These are phyloP conservation scores for Trichosanthes truncata DNA, from an alignment of 306 rosid species.

Conservation along the genomic window DNA sequence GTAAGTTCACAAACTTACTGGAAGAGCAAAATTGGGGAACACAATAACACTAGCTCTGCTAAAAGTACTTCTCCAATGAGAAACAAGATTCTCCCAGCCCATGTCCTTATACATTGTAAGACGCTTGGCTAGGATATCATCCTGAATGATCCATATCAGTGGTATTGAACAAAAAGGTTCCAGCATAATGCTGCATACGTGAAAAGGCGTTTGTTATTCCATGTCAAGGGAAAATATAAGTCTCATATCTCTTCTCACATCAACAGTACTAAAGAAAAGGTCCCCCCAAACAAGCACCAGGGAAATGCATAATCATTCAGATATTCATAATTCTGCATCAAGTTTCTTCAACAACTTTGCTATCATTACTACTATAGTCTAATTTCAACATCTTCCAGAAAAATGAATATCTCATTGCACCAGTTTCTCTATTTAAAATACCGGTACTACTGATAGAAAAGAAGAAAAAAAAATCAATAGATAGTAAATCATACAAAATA, in stretches of 20 bases:
- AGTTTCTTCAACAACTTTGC: background rate
- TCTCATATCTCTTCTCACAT: background rate
- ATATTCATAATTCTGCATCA: background rate
- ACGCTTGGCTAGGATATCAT: slow-evolving; percentile 69
- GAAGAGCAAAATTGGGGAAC: slow-evolving; percentile 82
- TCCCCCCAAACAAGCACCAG: background rate
- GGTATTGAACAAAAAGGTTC: slow-evolving; percentile 96
- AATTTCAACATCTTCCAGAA: background rate
- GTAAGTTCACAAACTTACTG: slow-evolving; percentile 44
- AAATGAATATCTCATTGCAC: background rate
- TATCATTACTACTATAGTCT: background rate
- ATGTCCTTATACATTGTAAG: slow-evolving; percentile 49
- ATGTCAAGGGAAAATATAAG: background rate
- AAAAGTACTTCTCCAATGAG: slow-evolving; percentile 77
- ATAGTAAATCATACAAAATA: background rate
- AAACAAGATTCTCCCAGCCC: slow-evolving; percentile 63
- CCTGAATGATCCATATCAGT: slow-evolving; percentile 89
- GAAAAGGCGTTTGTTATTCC: slow-evolving; percentile 16
- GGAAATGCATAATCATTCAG: background rate
- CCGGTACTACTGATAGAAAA: background rate
- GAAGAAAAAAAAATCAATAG: background rate
- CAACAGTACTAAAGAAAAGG: background rate
- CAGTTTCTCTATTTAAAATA: background rate
- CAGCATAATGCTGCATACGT: slow-evolving; percentile 94
- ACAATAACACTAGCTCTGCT: slow-evolving; percentile 70